Percentiles rank a stretch among this genome's conserved stretches.
Conservation (phyloP, 306 rosid genomes). For the Lupinus albus region DNA sequence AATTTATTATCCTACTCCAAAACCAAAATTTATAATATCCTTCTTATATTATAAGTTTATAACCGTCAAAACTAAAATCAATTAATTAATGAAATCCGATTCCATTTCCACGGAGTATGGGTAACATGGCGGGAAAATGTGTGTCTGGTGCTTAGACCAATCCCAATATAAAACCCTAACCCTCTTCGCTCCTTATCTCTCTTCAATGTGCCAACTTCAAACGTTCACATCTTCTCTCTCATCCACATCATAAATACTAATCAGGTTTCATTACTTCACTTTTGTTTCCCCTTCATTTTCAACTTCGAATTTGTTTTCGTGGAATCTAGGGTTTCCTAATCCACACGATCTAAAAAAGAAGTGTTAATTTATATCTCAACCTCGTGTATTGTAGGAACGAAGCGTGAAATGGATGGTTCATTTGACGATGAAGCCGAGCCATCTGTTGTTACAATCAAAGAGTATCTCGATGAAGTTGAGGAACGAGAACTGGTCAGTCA, state of each 20-base stretch:
- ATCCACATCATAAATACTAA: slow-evolving; percentile 29
- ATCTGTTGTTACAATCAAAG: slow-evolving; percentile 67
- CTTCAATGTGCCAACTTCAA: neutral
- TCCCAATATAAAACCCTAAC: slow-evolving; percentile 34
- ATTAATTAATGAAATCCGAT: too few relatives aligned
- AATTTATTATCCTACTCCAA: too few relatives aligned
- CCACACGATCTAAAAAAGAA: neutral
- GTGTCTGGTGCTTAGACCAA: slow-evolving; percentile 38
- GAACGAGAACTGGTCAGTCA: slow-evolving; percentile 79
- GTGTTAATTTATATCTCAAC: neutral
- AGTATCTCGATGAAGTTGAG: slow-evolving; percentile 82
- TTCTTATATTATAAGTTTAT: too few relatives aligned
- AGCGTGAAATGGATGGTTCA: slow-evolving; percentile 56
- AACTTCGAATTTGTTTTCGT: slow-evolving; percentile 14
- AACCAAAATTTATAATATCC: too few relatives aligned
- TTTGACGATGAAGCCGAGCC: slow-evolving; percentile 77
- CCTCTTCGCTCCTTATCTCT: neutral
- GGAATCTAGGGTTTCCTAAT: slow-evolving; percentile 59
- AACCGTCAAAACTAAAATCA: too few relatives aligned
- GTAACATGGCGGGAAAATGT: slow-evolving; percentile 56
- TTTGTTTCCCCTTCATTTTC: neutral
- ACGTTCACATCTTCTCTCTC: neutral
- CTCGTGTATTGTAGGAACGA: slow-evolving; percentile 33
- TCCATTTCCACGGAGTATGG: too few relatives aligned
- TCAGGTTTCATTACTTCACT: neutral